Evolutionary conservation across 306 rosid genomes (phyloP).

Genomic region (Trifolium dubium): DNA sequence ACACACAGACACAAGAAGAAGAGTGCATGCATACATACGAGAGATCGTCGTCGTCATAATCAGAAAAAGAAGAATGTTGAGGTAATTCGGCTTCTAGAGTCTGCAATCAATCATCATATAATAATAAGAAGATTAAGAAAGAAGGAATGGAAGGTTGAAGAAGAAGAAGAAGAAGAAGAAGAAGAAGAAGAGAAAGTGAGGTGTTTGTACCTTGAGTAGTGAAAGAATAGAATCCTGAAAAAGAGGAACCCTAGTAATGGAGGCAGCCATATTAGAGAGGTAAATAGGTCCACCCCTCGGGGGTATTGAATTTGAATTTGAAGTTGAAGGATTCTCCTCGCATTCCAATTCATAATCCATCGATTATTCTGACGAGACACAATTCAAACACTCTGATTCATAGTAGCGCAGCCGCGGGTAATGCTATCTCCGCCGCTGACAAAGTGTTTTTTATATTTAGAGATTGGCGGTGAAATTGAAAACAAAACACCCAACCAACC

Average conservation of each 20-base stretch:
- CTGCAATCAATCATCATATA: conserved; percentile 38
- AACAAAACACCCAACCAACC: no score
- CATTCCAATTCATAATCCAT: conserved; percentile 9
- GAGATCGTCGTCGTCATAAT: conserved; percentile 44
- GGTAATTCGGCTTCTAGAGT: conserved; percentile 57
- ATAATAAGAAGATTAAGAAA: background rate
- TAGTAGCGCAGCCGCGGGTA: no score
- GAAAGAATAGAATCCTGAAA: conserved; percentile 57
- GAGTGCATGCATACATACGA: conserved; percentile 59
- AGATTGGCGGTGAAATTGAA: no score
- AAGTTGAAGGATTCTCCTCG: no score
- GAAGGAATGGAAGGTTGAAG: background rate
- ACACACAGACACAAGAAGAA: background rate
- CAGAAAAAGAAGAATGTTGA: conserved; percentile 45
- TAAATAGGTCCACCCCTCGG: conserved; percentile 93
- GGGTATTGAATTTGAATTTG: conserved; percentile 57
- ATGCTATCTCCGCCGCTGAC: no score
- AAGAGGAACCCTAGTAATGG: conserved; percentile 56
- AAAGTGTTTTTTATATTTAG: no score
- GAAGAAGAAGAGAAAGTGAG: no score
- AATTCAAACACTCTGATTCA: no score
- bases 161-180: no score
- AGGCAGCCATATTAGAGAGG: conserved; percentile 58
- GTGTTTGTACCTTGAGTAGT: conserved; percentile 78
- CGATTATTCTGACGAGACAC: no score